A percentile compares a stretch with the other conserved stretches of the same genome.
Conservation (phyloP, 441 rosid species). For the Erodium chrysanthum region DNA sequence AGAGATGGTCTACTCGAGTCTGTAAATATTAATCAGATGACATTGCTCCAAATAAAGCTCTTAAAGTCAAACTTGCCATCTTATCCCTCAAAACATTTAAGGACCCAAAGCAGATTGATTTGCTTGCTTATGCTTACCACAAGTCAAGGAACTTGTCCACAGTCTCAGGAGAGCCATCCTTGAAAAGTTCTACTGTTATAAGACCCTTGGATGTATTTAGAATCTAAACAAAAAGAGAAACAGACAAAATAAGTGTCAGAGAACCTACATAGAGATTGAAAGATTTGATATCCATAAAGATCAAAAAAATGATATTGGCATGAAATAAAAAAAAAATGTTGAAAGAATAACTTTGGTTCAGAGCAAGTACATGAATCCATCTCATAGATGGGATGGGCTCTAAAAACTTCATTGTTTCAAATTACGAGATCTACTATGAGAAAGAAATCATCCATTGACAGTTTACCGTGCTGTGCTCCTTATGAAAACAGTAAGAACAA, state of each 20-base stretch:
- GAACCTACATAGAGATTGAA: neutral
- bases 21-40: neutral
- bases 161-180: conserved; percentile 57
- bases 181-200: conserved; percentile 54
- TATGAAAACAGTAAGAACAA: neutral
- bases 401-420: neutral
- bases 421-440: neutral
- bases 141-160: conserved; percentile 69
- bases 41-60: neutral
- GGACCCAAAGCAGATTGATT: neutral
- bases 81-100: neutral
- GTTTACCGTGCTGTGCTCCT: neutral
- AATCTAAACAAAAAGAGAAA: conserved; percentile 34
- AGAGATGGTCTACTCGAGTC: neutral
- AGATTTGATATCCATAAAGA: neutral
- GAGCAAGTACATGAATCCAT: neutral
- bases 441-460: neutral
- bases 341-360: neutral
- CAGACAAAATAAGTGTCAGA: neutral
- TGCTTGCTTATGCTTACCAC: conserved; percentile 32
- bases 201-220: conserved; percentile 62
- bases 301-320: neutral
- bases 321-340: neutral
- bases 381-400: neutral
- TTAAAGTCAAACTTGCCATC: neutral